Evolutionary conservation across 2,329 filamentous ascomycete species (phyloP).

Genomic region (Neofusicoccum cordaticola): DNA sequence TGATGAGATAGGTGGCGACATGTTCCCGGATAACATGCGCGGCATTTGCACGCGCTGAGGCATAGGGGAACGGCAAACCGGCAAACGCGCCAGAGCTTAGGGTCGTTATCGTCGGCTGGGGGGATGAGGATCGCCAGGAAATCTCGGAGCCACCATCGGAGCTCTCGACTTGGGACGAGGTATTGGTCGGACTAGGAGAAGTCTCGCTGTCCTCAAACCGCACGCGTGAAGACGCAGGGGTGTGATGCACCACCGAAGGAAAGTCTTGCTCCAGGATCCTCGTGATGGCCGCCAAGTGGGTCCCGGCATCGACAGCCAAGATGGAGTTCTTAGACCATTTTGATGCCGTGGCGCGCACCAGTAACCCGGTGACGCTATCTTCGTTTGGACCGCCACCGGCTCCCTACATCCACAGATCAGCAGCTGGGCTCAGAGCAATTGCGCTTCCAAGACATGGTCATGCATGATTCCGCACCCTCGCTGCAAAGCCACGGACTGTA

Average conservation of each 20-base stretch:
- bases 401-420: slow-evolving; percentile 55
- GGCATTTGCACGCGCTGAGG: slow-evolving; percentile 72
- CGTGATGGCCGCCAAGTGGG: slow-evolving; percentile 82
- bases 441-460: not conserved
- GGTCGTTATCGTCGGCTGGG: slow-evolving; percentile 52
- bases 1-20: slow-evolving; percentile 86
- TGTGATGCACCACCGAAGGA: slow-evolving; percentile 37
- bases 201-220: slow-evolving; percentile 5
- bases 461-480: slow-evolving; percentile 2
- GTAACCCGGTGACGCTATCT: slow-evolving; percentile 82
- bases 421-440: slow-evolving; percentile 8
- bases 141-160: slow-evolving; percentile 1
- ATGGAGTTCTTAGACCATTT: slow-evolving; percentile 81
- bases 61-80: slow-evolving; percentile 68
- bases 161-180: slow-evolving; percentile 4
- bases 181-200: slow-evolving; percentile 15
- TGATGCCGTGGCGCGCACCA: slow-evolving; percentile 76
- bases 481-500: not conserved
- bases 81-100: slow-evolving; percentile 69
- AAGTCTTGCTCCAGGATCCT: slow-evolving; percentile 65
- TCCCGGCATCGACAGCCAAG: slow-evolving; percentile 90
- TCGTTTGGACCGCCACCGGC: slow-evolving; percentile 86
- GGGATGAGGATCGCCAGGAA: slow-evolving; percentile 10
- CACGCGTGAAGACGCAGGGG: not conserved
- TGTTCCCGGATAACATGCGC: slow-evolving; percentile 74